These are phyloP conservation scores for Carex littledalei DNA, from an alignment of 176 grass and related monocot species.

Conservation along the genomic window DNA sequence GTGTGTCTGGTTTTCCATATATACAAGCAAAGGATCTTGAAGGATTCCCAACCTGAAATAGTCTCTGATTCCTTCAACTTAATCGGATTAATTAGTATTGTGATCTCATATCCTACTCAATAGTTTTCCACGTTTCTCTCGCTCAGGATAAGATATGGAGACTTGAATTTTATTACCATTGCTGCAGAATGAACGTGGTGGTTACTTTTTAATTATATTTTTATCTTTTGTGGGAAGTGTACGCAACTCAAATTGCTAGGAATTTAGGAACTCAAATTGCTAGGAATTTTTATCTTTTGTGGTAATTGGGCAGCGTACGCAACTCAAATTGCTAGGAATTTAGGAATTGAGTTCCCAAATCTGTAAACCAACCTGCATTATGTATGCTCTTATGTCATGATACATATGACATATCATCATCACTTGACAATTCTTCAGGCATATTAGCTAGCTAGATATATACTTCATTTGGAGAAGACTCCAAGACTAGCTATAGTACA, in stretches of 20 bases:
- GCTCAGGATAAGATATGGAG: neutral
- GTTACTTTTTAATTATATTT: neutral
- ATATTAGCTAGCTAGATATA: neutral
- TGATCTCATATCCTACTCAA: neutral
- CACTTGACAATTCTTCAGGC: no score
- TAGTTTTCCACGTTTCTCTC: neutral
- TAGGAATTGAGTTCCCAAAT: neutral
- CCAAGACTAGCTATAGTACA: neutral
- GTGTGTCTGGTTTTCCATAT: neutral
- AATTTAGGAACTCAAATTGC: neutral
- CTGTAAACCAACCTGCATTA: neutral
- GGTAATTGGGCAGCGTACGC: neutral
- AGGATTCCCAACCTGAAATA: neutral
- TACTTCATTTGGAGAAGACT: neutral
- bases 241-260: neutral
- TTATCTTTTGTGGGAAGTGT: neutral
- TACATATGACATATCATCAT: neutral
- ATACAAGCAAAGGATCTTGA: neutral
- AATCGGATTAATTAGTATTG: neutral
- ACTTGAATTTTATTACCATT: neutral
- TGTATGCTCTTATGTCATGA: constrained; percentile 4
- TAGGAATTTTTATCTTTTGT: no score
- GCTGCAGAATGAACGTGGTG: neutral
- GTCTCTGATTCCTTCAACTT: neutral
- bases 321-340: neutral